phyloP scores from a whole-genome alignment of 208 protist genomes.

The Trypanosoma congolense region DNA sequence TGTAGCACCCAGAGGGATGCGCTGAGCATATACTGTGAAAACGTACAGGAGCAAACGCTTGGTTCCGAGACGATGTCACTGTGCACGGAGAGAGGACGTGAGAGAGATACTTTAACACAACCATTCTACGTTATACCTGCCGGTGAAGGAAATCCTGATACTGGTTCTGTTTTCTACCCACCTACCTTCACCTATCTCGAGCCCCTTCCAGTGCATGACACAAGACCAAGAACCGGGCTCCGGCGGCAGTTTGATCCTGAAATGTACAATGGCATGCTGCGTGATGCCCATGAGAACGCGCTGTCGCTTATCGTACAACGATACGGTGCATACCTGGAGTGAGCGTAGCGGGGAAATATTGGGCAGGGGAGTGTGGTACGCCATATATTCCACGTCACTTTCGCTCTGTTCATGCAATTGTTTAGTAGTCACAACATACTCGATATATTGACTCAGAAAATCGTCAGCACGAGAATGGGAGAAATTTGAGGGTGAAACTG shows the following conservation, averaged over 20 bases:
- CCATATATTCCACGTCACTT: neutral
- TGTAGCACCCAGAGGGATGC: too few species aligned
- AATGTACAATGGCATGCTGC: neutral
- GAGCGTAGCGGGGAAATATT: neutral
- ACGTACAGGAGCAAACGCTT: too few species aligned
- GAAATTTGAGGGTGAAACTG: too few species aligned
- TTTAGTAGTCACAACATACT: neutral
- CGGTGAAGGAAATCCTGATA: too few species aligned
- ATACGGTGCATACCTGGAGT: neutral
- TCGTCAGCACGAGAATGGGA: too few species aligned
- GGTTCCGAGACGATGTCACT: too few species aligned
- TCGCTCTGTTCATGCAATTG: neutral
- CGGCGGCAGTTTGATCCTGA: neutral
- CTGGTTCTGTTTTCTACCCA: too few species aligned
- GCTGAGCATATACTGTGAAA: too few species aligned
- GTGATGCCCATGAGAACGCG: neutral
- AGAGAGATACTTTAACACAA: too few species aligned
- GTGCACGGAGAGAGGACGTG: too few species aligned
- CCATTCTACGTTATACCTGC: too few species aligned
- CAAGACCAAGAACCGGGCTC: neutral
- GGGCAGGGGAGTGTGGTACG: neutral
- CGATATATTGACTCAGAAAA: too few species aligned
- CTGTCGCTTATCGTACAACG: slow-evolving; percentile 1
- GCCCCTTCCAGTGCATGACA: neutral
- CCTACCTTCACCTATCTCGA: neutral